Evolutionary conservation across 1,284 basidiomycete genomes (phyloP).

Genomic region (Porodaedalea pini): DNA sequence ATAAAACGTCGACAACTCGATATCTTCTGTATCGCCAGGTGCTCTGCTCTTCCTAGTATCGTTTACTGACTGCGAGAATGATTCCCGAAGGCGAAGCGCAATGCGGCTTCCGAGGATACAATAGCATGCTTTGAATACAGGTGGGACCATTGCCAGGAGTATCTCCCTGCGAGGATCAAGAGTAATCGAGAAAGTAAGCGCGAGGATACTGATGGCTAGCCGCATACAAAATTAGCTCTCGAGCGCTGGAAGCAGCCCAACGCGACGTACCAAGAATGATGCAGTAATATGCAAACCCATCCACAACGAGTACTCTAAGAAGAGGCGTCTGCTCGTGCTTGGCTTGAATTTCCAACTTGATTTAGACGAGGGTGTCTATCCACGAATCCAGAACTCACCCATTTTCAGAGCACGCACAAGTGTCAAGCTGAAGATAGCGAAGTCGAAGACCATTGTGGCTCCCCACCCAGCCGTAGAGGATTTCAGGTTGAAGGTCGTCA

Average conservation of each 20-base stretch:
- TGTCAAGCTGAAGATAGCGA: slow-evolving; percentile 1
- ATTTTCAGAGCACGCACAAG: neutral
- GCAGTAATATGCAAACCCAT: slow-evolving; percentile 9
- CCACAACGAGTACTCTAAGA: slow-evolving; percentile 3
- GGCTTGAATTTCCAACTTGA: neutral
- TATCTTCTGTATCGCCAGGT: neutral
- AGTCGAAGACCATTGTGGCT: slow-evolving; percentile 4
- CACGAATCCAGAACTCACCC: neutral
- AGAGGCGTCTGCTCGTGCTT: neutral
- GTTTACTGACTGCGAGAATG: neutral
- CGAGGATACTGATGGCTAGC: slow-evolving; percentile 1
- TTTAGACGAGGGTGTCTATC: neutral
- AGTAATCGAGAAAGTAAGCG: neutral
- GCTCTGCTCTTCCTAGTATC: neutral
- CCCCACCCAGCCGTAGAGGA: neutral
- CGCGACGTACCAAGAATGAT: slow-evolving; percentile 3
- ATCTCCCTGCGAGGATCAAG: neutral
- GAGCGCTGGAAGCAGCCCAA: neutral
- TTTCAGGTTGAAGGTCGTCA: neutral
- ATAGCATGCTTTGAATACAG: slow-evolving; percentile 7
- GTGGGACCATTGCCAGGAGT: slow-evolving; percentile 1
- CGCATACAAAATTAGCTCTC: neutral
- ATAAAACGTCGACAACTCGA: neutral
- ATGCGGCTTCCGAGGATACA: slow-evolving; percentile 6
- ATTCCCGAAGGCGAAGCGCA: slow-evolving; percentile 1